Evolutionary conservation across 192 early-diverging fungal species (phyloP), one percentile per base, ranked within the genome.

Genomic region (Gaertneriomyces sp.): DNA sequence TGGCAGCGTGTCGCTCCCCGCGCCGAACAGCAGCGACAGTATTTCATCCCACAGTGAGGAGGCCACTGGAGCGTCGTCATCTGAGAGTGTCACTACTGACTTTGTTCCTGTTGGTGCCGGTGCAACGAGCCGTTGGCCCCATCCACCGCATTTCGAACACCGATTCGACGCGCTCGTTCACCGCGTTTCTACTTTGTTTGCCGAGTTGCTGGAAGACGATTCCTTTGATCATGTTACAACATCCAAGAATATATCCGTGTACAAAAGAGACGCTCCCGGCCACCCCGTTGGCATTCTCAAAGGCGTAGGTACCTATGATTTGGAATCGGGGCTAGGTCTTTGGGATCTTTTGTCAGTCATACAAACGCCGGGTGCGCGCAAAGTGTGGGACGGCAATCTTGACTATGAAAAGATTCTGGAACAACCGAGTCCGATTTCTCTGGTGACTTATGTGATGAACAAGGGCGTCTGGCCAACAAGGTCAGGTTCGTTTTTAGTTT

Each of bases 381-480:
- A 53, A 42, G 38, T 61, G 6, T 69, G 68, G 68, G 68, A 69
- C 47, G n/a, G 19, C 16, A 42, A 68, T 14, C 53, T 69, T 55
- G 68, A 69, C 10, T 14, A 54, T 42, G 60, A 49, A 9, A 52
- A n/a, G 7, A n/a, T 69, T 16, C 7, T 69, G 7, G 68, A 69
- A 62, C 68, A 69, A 4, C 50, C 62, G 5, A 52, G 42, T 50
- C 59, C 68, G 20, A 45, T 11, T 8, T 25, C 50, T n/a, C 42
- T 53, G 17, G 5, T 69, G n/a, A 16, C 33, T 14, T 60, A 69
- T 54, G 68, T 50, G 10, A 38, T 55, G 17, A 60, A 60, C 60
- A 69, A 69, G 42, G 68, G 58, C 40, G 60, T 69, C 3, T 69
- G 68, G 68, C 68, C 68, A n/a, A 69, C 68, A 25, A 68, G 66